A percentile compares a stretch with the other conserved stretches of the same genome.
Evolutionary conservation across 2,329 filamentous ascomycete species (phyloP).

Genomic region (Neofusicoccum cordaticola): DNA sequence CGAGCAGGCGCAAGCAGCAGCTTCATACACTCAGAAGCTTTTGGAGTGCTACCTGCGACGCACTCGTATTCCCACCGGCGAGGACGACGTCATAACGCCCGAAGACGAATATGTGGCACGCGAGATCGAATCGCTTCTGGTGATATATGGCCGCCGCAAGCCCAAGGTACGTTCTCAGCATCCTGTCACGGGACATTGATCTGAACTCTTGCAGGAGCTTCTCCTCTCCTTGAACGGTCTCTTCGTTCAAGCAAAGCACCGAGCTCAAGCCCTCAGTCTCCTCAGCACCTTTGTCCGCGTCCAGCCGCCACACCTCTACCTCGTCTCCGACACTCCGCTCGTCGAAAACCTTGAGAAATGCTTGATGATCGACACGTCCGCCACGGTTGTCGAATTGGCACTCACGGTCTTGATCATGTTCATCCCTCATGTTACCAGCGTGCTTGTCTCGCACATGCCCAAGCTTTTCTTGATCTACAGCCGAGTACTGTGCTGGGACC

Average conservation of each 20-base stretch:
- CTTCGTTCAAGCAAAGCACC: conserved; percentile 62
- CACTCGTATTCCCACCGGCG: conserved; percentile 37
- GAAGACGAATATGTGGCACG: conserved; percentile 48
- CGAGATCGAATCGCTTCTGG: conserved; percentile 53
- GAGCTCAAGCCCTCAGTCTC: conserved; percentile 63
- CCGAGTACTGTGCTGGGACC: conserved; percentile 75
- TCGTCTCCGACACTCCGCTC: conserved; percentile 68
- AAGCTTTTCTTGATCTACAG: conserved; percentile 80
- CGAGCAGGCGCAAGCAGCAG: conserved; percentile 44
- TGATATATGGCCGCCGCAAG: conserved; percentile 62
- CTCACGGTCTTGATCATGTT: conserved; percentile 77
- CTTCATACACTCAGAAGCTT: conserved; percentile 55
- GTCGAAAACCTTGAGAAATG: conserved; percentile 71
- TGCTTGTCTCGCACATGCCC: conserved; percentile 64
- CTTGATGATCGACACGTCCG: conserved; percentile 74
- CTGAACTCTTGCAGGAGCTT: conserved; percentile 53
- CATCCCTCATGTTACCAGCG: conserved; percentile 74
- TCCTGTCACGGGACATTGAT: neutral
- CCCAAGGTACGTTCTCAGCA: conserved; percentile 51
- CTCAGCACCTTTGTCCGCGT: conserved; percentile 71
- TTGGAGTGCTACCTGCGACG: conserved; percentile 44
- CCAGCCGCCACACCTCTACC: conserved; percentile 76
- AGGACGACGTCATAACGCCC: conserved; percentile 38
- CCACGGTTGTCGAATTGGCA: conserved; percentile 71
- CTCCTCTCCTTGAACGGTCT: conserved; percentile 64